These are phyloP conservation scores for Paulownia fortunei DNA, from an alignment of 257 asterid genomes.

Conservation along the genomic window DNA sequence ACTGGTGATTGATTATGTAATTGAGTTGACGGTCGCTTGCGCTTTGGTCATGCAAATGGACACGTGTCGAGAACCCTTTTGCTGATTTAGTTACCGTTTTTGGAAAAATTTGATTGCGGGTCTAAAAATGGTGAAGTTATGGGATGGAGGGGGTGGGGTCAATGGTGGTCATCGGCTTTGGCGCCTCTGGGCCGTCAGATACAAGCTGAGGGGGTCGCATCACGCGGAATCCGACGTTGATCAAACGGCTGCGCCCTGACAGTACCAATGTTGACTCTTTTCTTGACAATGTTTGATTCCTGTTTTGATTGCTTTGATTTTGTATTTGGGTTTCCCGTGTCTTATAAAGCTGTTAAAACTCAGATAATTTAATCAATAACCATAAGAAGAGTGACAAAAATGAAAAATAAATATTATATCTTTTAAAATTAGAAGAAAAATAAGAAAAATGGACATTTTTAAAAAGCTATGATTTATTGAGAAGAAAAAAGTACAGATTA, in stretches of 20 bases:
- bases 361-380: background rate
- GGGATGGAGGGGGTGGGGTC: background rate
- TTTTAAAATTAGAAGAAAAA: too few relatives aligned
- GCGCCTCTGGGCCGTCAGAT: constrained; percentile 26
- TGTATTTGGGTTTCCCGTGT: background rate
- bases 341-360: constrained; percentile 3
- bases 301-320: background rate
- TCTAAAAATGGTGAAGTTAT: constrained; percentile 9
- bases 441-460: background rate
- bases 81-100: constrained; percentile 31
- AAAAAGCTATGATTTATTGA: background rate
- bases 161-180: constrained; percentile 11
- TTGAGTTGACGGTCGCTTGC: constrained; percentile 48
- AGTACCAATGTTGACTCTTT: background rate
- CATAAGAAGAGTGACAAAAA: background rate
- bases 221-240: constrained; percentile 19
- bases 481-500: background rate
- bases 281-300: constrained; percentile 9
- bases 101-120: constrained; percentile 21
- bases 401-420: background rate
- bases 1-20: constrained; percentile 19
- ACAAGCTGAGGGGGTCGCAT: constrained; percentile 12
- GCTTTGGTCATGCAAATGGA: constrained; percentile 12
- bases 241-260: constrained; percentile 29
- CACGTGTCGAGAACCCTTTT: constrained; percentile 45